Percentiles rank a stretch among this genome's conserved stretches.
phyloP scores from a whole-genome alignment of 192 early-diverging fungal genomes.

The Linnemannia elongata region DNA sequence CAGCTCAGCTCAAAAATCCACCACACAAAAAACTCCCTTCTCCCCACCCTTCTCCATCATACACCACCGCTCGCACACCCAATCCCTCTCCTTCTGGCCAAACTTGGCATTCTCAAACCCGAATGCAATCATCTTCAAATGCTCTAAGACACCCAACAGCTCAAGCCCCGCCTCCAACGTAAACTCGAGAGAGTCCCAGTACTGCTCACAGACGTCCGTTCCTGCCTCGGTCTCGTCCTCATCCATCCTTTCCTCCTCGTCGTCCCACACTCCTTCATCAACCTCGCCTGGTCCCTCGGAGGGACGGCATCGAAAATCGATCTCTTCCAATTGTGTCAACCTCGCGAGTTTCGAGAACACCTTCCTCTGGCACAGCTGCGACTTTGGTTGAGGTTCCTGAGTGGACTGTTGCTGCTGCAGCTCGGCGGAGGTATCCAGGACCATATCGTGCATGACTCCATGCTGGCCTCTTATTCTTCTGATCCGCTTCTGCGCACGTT shows the following conservation, averaged over 20 bases:
- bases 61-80: neutral
- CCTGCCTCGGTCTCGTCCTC: too few relatives aligned
- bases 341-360: neutral
- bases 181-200: neutral
- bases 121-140: neutral
- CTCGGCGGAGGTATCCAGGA: neutral
- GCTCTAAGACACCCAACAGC: neutral
- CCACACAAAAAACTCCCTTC: neutral
- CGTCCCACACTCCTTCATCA: too few relatives aligned
- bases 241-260: too few relatives aligned
- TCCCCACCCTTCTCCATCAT: neutral
- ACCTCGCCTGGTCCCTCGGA: too few relatives aligned
- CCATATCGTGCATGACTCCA: neutral
- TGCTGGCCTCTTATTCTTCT: neutral
- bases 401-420: neutral
- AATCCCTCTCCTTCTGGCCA: neutral
- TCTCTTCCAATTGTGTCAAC: neutral
- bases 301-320: neutral
- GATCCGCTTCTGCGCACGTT: neutral
- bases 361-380: neutral
- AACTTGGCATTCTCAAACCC: neutral
- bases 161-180: neutral
- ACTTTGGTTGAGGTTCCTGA: neutral
- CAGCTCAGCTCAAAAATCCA: neutral
- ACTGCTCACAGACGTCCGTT: neutral